Conservation (phyloP, 495 filamentous ascomycete genomes). For the Aspergillus ellipticus region DNA sequence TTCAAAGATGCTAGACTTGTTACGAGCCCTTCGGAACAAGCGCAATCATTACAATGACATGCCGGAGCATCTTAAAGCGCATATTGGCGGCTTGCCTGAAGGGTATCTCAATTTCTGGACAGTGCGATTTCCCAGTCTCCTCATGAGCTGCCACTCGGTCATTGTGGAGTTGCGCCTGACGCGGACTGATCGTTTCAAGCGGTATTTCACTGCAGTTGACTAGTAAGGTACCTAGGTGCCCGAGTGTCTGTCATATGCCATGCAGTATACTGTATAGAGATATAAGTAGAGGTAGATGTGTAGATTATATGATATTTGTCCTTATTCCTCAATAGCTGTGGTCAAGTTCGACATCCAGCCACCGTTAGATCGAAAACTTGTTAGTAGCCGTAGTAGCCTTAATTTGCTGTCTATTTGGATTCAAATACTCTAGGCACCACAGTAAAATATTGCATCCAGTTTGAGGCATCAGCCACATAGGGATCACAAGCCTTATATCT, state of each 20-base stretch:
- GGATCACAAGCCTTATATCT: neutral
- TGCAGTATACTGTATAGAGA: too few species aligned
- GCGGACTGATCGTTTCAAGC: slow-evolving; percentile 66
- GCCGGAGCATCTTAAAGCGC: slow-evolving; percentile 68
- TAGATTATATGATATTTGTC: too few species aligned
- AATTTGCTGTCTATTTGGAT: too few species aligned
- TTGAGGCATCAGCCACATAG: neutral
- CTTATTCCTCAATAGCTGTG: too few species aligned
- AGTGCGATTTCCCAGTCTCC: slow-evolving; percentile 69
- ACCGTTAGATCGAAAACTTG: too few species aligned
- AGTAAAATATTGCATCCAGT: neutral
- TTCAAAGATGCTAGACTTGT: slow-evolving; percentile 72
- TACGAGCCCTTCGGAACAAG: slow-evolving; percentile 93
- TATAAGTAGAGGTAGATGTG: too few species aligned
- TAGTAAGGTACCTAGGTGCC: too few species aligned
- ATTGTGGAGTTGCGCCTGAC: slow-evolving; percentile 64
- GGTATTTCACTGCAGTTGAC: slow-evolving; percentile 54
- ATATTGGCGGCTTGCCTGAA: slow-evolving; percentile 75
- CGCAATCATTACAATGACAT: slow-evolving; percentile 92
- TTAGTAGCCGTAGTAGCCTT: too few species aligned
- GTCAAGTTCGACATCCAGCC: too few species aligned
- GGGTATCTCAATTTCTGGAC: slow-evolving; percentile 90
- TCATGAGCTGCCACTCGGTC: slow-evolving; percentile 76
- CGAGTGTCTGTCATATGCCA: too few species aligned
- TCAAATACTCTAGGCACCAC: too few species aligned